Evolutionary conservation across 768 basidiomycete species (phyloP).

Genomic region (Nevesoporus exiguus): DNA sequence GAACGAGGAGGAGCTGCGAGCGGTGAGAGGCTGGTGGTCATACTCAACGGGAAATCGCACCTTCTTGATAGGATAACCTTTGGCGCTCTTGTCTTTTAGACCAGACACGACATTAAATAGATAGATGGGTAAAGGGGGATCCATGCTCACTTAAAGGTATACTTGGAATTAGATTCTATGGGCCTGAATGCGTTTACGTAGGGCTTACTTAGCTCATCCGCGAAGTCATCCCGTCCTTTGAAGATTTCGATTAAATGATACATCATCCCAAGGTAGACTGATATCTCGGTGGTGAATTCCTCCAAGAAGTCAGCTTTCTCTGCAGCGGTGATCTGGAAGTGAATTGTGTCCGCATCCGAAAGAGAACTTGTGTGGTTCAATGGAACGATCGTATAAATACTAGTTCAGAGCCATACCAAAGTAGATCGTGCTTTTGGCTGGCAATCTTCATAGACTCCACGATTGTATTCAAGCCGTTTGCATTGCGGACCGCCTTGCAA

Average conservation of each 20-base stretch:
- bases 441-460: constrained; percentile 90
- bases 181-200: background rate
- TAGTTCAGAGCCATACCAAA: constrained; percentile 49
- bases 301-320: constrained; percentile 81
- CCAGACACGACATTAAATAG: constrained; percentile 88
- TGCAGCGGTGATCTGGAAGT: constrained; percentile 62
- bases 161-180: constrained; percentile 4
- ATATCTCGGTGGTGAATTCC: constrained; percentile 88
- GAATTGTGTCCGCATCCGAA: constrained; percentile 69
- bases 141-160: constrained; percentile 76
- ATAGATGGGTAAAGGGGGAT: constrained; percentile 91
- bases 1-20: constrained; percentile 76
- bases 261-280: constrained; percentile 90
- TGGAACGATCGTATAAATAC: constrained; percentile 1
- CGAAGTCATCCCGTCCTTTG: constrained; percentile 91
- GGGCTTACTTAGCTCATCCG: constrained; percentile 89
- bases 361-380: constrained; percentile 50
- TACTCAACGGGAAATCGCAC: constrained; percentile 36
- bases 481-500: constrained; percentile 77
- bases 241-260: constrained; percentile 95
- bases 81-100: constrained; percentile 88
- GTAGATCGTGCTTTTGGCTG: constrained; percentile 77
- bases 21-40: constrained; percentile 2
- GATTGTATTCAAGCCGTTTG: constrained; percentile 79
- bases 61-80: constrained; percentile 97